Percentiles rank a stretch among this genome's conserved stretches.
Evolutionary conservation across 1,139 yeast species (phyloP).

Genomic region (Kodamaea ohmeri): DNA sequence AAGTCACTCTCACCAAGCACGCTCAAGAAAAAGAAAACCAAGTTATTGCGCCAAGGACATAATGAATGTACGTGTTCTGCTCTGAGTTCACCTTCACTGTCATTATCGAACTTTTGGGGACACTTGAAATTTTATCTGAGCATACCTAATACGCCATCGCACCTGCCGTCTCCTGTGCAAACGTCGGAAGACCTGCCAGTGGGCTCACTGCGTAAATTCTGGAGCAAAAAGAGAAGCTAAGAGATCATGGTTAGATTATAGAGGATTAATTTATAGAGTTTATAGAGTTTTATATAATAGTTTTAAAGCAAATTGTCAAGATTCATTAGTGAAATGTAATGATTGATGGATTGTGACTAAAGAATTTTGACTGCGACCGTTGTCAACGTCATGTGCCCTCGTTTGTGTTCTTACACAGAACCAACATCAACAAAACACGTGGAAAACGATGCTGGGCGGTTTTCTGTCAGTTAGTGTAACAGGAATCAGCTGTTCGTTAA

Average conservation of each 20-base stretch:
- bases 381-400: too few relatives aligned
- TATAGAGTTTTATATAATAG: neutral
- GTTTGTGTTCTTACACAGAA: too few relatives aligned
- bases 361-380: too few relatives aligned
- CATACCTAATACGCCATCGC: slow-evolving; percentile 5
- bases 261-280: too few relatives aligned
- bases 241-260: slow-evolving; percentile 3
- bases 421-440: too few relatives aligned
- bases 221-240: slow-evolving; percentile 16
- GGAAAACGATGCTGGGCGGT: too few relatives aligned
- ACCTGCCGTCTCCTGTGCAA: slow-evolving; percentile 5
- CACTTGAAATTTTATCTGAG: slow-evolving; percentile 23
- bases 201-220: slow-evolving; percentile 13
- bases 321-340: too few relatives aligned
- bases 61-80: slow-evolving; percentile 5
- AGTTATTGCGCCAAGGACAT: slow-evolving; percentile 5
- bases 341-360: too few relatives aligned
- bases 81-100: slow-evolving; percentile 19
- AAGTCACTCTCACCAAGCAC: neutral
- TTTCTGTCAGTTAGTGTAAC: too few relatives aligned
- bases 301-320: too few relatives aligned
- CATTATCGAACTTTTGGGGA: slow-evolving; percentile 29
- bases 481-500: too few relatives aligned
- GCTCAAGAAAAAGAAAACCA: slow-evolving; percentile 6
- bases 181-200: neutral